Evolutionary conservation across 2,329 filamentous ascomycete species (phyloP), one percentile per base, ranked within the genome.

Genomic region (Aspergillus awamori): DNA sequence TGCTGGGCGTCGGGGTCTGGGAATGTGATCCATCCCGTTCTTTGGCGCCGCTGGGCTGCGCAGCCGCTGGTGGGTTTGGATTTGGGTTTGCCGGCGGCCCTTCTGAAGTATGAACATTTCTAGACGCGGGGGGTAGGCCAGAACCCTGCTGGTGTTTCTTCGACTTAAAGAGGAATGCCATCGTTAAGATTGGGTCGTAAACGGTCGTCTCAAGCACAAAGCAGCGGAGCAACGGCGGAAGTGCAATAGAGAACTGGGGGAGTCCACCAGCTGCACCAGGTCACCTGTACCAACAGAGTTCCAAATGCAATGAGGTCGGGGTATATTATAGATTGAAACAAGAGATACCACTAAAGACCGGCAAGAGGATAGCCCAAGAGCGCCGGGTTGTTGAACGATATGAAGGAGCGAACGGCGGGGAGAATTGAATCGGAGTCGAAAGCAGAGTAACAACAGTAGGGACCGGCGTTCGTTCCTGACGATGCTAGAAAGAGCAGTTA

Each of bases 111-210:
- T 83, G 80, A 57, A 86, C 80, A 61, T 86, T 84, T 69, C 85
- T 79, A 22, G 81, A 80, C 55, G 83, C 82, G n/a, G 83, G 76
- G 48, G 85, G 84, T 33, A 86, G 78, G 20, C 68, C 65, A 43
- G 79, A 77, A 66, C 69, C 66, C 60, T 87, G 85, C 76, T 89
- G 87, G 73, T 86, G 84, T 79, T 91, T 92, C 80, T 92, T 93
- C 59, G 88, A 91, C 77, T 92, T 92, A 82, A 93, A 93, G 64
- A 93, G 84, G 77, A 93, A 93, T 67, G 90, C 88, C 90, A 93
- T 93, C 77, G 77, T 82, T 56, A 68, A 38, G 67, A 69, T 67
- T 65, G 58, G 59, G 61, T 75, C 73, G 67, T 75, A 69, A 69
- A 72, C 62, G 65, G 71, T 75, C 72, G 72, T 75, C 69, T 61